Evolutionary conservation across 78 protist species (phyloP).

Genomic region (Mantamonas sphyraenae): DNA sequence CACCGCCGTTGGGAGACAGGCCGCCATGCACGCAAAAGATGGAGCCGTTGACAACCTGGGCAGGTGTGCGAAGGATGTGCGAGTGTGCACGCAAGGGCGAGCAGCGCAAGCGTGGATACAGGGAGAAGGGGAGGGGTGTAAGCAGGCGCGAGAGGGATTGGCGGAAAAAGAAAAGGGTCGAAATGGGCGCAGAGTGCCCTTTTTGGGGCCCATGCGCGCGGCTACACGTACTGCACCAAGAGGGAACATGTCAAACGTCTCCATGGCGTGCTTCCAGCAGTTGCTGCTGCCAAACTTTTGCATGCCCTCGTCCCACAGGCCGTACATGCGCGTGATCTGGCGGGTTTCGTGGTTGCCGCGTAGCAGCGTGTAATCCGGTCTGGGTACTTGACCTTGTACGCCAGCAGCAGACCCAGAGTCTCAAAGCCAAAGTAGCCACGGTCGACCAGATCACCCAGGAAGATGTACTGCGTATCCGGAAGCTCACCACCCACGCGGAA

Average conservation of each 20-base stretch:
- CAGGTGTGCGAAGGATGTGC: neutral
- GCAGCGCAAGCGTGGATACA: neutral
- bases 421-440: conserved; percentile 34
- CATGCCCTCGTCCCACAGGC: conserved; percentile 42
- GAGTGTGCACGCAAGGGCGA: neutral
- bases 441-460: conserved; percentile 51
- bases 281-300: conserved; percentile 11
- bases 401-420: conserved; percentile 21
- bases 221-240: conserved; percentile 22
- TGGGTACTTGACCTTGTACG: conserved; percentile 22
- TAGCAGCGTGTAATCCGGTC: conserved; percentile 18
- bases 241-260: conserved; percentile 44
- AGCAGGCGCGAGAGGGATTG: neutral
- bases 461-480: conserved; percentile 52
- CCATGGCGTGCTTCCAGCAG: conserved; percentile 26
- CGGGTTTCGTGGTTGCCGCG: conserved; percentile 58
- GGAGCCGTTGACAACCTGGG: conserved; percentile 19
- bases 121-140: neutral
- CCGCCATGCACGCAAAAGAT: conserved; percentile 50
- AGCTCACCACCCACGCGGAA: conserved; percentile 57
- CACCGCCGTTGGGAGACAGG: conserved; percentile 10
- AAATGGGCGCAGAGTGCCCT: neutral
- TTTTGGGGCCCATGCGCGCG: neutral
- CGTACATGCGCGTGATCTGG: conserved; percentile 45
- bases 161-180: neutral